Evolutionary conservation across 2,329 filamentous ascomycete species (phyloP).

Genomic region (Ascochyta rabiei): DNA sequence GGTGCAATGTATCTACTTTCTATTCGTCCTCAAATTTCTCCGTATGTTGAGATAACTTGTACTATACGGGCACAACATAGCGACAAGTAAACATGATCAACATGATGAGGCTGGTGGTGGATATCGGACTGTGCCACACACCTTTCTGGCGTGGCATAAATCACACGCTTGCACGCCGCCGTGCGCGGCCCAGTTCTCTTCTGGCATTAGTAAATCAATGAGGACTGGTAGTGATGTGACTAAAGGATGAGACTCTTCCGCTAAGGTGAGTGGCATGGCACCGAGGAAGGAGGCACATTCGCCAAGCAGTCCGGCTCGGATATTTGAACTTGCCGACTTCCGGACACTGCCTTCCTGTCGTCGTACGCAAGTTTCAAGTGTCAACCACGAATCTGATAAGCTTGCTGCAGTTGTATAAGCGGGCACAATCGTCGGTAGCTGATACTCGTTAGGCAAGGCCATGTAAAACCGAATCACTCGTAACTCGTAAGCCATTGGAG

Average conservation of each 20-base stretch:
- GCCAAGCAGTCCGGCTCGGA: slow-evolving; percentile 11
- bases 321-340: slow-evolving; percentile 8
- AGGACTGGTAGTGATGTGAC: background rate
- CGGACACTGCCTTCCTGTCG: background rate
- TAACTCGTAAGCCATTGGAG: no score
- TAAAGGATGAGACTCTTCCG: slow-evolving; percentile 8
- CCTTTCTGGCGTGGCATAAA: slow-evolving; percentile 38
- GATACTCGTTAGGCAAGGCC: background rate
- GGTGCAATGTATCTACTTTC: background rate
- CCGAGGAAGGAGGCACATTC: slow-evolving; percentile 3
- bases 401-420: background rate
- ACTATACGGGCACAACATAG: background rate
- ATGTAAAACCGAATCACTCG: no score
- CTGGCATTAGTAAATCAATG: slow-evolving; percentile 28
- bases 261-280: background rate
- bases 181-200: slow-evolving; percentile 41
- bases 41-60: background rate
- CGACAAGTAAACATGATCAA: background rate
- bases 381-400: background rate
- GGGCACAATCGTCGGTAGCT: background rate
- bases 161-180: slow-evolving; percentile 42
- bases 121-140: slow-evolving; percentile 10
- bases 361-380: background rate
- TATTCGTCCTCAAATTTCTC: background rate
- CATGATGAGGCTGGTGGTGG: background rate